Evolutionary conservation across 2,329 filamentous ascomycete genomes (phyloP).

Genomic region (Colletotrichum limetticola): DNA sequence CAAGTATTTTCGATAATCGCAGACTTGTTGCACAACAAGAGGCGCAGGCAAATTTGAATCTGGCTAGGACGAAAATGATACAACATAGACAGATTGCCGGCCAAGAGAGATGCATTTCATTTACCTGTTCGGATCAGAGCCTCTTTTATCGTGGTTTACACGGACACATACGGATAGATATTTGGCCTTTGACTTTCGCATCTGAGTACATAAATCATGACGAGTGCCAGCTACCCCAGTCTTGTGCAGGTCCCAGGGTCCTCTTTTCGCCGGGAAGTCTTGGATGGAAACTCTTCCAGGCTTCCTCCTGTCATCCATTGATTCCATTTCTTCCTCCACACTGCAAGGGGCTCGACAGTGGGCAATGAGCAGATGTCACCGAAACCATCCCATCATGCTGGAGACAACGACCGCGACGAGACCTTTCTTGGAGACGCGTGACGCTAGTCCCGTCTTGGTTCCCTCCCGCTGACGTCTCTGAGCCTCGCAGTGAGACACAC

Average conservation of each 20-base stretch:
- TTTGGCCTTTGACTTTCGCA: not conserved
- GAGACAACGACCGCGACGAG: not conserved
- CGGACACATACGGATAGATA: not conserved
- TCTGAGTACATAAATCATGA: not conserved
- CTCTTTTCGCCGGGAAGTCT: not conserved
- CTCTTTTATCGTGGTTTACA: not conserved
- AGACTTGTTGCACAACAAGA: not conserved
- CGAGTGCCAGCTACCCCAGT: not conserved
- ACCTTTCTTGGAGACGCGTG: not conserved
- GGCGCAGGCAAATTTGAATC: not conserved
- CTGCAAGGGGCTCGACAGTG: constrained; percentile 17
- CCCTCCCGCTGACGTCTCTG: not conserved
- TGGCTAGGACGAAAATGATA: not conserved
- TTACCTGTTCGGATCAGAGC: not conserved
- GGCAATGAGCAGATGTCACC: constrained; percentile 25
- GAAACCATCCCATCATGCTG: constrained; percentile 18
- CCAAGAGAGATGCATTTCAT: not conserved
- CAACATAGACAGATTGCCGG: not conserved
- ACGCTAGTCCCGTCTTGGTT: not conserved
- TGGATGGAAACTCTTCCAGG: not conserved
- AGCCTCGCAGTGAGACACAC: not conserved
- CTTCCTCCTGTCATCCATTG: not conserved
- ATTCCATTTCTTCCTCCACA: constrained; percentile 15
- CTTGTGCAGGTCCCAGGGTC: not conserved
- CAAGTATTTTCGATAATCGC: not conserved